Evolutionary conservation across 2,329 filamentous ascomycete genomes (phyloP), one percentile per base, ranked within the genome.

Genomic region (Rutstroemia sp.): DNA sequence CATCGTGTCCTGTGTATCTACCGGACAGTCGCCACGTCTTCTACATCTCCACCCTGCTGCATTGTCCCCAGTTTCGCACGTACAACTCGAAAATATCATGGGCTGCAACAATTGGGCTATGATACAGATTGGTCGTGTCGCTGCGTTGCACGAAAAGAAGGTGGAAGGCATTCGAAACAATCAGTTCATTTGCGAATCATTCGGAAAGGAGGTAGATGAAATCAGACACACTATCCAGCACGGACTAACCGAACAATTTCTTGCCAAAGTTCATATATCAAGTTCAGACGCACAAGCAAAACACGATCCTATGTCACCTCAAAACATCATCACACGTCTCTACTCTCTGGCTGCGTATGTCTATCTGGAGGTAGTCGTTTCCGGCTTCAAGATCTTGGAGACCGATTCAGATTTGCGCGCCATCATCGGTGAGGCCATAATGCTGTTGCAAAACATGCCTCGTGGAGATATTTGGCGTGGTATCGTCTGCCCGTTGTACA

Each of bases 31-130:
- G 2, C 78, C 79, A 0, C 70, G 72, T 0, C 69, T 81, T 30
- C 62, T 64, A 49, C 52, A 56, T 7, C 77, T 76, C 62, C 76
- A 77, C 60, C 62, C 64, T 45, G 58, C 63, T 38, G 64, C 76
- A 25, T 72, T 79, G 21, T 30, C 61, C 38, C 0, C 69, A 67
- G 1, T 67, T 78, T 41, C 70, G 71, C 51, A 71, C 8, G 62
- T 56, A 4, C 62, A 61, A 38, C 58, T 84, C 54, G 75, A 78
- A 49, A 74, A 77, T 34, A 76, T 81, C 49, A 68, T 80, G 42
- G 82, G 82, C 2, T 73, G 80, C 58, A 71, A 79, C 46, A 85
- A 83, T 66, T 81, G 79, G 79, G 75, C 76, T 0, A 62, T 85
- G 47, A 69, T 79, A 47, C 70, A 75, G n/a, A 74, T 86, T 45